Percentiles rank a stretch among this genome's conserved stretches.
Evolutionary conservation across 129 eudicot genomes (phyloP).

Genomic region (Flaveria sonorensis): DNA sequence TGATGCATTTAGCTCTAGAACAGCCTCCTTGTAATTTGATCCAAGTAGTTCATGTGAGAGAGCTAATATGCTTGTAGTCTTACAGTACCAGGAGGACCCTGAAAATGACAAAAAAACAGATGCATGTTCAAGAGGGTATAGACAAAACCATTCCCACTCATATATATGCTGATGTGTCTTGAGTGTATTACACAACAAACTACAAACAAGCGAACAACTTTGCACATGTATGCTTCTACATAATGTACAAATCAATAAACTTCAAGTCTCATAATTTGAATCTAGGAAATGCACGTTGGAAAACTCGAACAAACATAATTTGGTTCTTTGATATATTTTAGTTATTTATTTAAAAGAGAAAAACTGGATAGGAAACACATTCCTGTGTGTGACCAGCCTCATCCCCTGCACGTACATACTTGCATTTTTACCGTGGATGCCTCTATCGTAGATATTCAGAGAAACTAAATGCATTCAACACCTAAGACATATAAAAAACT

Average conservation of each 20-base stretch:
- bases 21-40: slow-evolving; percentile 87
- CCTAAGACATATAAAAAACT: too few species aligned
- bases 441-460: too few species aligned
- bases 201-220: not conserved
- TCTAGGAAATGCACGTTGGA: not conserved
- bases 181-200: not conserved
- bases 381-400: too few species aligned
- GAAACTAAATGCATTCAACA: too few species aligned
- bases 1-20: slow-evolving; percentile 95
- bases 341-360: too few species aligned
- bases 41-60: slow-evolving; percentile 95
- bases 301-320: not conserved
- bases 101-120: slow-evolving; percentile 7
- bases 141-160: not conserved
- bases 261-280: not conserved
- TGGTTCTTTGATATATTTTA: too few species aligned
- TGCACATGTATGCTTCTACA: slow-evolving; percentile 6
- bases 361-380: too few species aligned
- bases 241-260: slow-evolving; percentile 3
- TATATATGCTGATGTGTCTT: not conserved
- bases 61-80: slow-evolving; percentile 94
- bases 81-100: slow-evolving; percentile 99
- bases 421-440: too few species aligned
- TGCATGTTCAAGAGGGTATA: slow-evolving; percentile 8
- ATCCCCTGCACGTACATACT: too few species aligned